Base-by-base conservation (phyloP, 192 early-diverging fungal species). In the Dissophora globulifera region DNA sequence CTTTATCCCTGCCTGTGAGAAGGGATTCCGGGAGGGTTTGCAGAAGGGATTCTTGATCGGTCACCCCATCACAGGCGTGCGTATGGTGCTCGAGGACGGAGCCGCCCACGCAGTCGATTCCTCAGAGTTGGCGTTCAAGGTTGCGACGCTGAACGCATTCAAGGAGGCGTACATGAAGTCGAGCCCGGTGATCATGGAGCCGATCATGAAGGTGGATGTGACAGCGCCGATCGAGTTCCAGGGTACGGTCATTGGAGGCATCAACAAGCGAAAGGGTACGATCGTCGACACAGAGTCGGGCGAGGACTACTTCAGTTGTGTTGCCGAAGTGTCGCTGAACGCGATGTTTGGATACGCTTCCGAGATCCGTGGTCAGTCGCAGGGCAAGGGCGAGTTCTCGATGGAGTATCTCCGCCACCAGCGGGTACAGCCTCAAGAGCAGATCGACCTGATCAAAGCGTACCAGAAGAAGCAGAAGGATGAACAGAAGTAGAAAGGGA, bases 341-440 rank as follows among this genome's bases (percentile, higher is more conserved):
- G 93, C 94, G 58, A 99, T 99, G 97, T 99, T 99, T 91, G 96
- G 96, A 20, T 96, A 96, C 79, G 95, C 96, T 48, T 94, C 95
- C 16, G 97, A 99, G 79, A 85, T 99, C 72, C 88, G 97, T 59
- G 92, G 91, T 33, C 67, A 79, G 46, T 79, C 67, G 12, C 63
- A 96, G 82, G 96, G 97, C 54, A 99, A 97, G 88, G 97, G 97
- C 31, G 97, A 99, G 86, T 99, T 96, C 81, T 86, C 91, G 27
- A 99, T 99, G 97, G 95, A 95, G 83, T 97, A 97, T 85, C 92
- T 95, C 83, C 79, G 85, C 41, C 95, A 97, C 79, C 81, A 85
- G 41, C 86, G 91, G 29, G 95, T 92, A n/a, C 61, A 86, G 49
- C 82, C 91, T 5, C 84, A 90, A 58, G 88, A 95, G 13, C 97